These are phyloP conservation scores for Picea abies DNA, from an alignment of 83 land plant species.

Conservation along the genomic window DNA sequence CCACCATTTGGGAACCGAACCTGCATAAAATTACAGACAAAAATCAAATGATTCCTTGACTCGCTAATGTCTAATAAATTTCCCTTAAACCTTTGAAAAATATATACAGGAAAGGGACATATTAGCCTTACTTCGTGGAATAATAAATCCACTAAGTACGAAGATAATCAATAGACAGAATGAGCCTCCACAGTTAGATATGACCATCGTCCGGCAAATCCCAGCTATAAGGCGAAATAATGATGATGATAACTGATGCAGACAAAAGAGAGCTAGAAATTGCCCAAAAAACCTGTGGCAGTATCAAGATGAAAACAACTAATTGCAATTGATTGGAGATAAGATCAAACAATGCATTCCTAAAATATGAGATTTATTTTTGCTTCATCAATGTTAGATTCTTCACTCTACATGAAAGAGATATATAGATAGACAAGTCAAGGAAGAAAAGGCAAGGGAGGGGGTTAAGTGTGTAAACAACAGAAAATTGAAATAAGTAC, in stretches of 20 bases:
- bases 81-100: background rate
- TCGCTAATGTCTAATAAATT: background rate
- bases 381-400: too few relatives aligned
- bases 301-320: background rate
- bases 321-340: too few relatives aligned
- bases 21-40: slow-evolving; percentile 31
- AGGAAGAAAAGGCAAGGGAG: too few relatives aligned
- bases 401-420: too few relatives aligned
- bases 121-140: slow-evolving; percentile 28
- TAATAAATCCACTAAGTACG: slow-evolving; percentile 34
- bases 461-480: too few relatives aligned
- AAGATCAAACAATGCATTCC: too few relatives aligned
- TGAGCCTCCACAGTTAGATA: slow-evolving; percentile 30
- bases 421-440: too few relatives aligned
- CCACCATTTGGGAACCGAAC: slow-evolving; percentile 60
- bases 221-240: slow-evolving; percentile 28
- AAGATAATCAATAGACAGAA: slow-evolving; percentile 24
- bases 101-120: slow-evolving; percentile 3
- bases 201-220: slow-evolving; percentile 27
- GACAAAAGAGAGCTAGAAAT: slow-evolving; percentile 22
- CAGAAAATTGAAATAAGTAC: too few relatives aligned
- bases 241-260: slow-evolving; percentile 37
- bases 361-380: too few relatives aligned
- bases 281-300: slow-evolving; percentile 34
- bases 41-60: background rate